phyloP scores from a whole-genome alignment of 352 stramenopile genomes.

The Globisporangium abappressorium region DNA sequence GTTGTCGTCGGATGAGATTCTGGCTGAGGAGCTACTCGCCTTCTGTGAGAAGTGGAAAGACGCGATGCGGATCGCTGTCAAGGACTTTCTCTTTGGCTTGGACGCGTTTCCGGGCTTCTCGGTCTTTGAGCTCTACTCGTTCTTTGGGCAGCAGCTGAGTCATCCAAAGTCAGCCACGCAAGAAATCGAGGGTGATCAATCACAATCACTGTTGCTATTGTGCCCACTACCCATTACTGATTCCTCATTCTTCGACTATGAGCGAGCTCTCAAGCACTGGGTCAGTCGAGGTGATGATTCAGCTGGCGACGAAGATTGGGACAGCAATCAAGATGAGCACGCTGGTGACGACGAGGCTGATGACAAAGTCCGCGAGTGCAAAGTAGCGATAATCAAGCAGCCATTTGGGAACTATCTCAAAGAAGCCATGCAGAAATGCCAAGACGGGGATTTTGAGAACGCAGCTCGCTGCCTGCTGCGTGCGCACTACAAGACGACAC shows the following conservation, averaged over 20 bases:
- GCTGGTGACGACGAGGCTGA: neutral
- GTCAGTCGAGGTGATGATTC: neutral
- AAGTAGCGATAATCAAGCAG: constrained; percentile 5
- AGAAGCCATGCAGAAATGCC: constrained; percentile 20
- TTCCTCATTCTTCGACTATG: constrained; percentile 37
- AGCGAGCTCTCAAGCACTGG: constrained; percentile 27
- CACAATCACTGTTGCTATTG: neutral
- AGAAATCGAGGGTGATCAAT: neutral
- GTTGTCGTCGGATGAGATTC: constrained; percentile 22
- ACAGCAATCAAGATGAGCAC: constrained; percentile 11
- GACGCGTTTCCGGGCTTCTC: constrained; percentile 37
- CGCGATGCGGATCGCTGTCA: constrained; percentile 44
- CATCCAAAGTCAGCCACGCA: constrained; percentile 7
- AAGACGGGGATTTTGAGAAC: constrained; percentile 17
- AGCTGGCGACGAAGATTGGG: constrained; percentile 13
- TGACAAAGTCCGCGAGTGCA: constrained; percentile 1
- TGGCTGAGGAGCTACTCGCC: constrained; percentile 27
- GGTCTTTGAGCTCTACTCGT: constrained; percentile 25
- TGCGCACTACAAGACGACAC: constrained; percentile 46
- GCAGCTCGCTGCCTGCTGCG: constrained; percentile 33
- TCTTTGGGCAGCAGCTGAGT: constrained; percentile 25
- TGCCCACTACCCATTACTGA: constrained; percentile 35
- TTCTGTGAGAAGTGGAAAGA: constrained; percentile 50
- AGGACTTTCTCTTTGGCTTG: constrained; percentile 52
- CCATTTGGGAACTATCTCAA: constrained; percentile 20